Evolutionary conservation across 1,284 basidiomycete genomes (phyloP).

Genomic region (Naganishia albida): DNA sequence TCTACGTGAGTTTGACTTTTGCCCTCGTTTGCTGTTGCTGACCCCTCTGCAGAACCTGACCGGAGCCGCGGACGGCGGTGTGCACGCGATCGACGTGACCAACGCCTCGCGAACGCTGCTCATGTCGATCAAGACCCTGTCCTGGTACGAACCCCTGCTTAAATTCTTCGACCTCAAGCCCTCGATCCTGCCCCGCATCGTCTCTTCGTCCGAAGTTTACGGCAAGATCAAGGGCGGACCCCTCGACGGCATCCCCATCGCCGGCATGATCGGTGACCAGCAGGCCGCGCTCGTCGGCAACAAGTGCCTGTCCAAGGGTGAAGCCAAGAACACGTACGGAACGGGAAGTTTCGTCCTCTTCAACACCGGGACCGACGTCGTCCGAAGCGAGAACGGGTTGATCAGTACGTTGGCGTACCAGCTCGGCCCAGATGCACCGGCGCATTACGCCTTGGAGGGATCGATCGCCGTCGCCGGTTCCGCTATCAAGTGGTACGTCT

Average conservation of each 20-base stretch:
- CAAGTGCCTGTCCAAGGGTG: constrained; percentile 80
- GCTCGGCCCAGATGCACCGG: constrained; percentile 72
- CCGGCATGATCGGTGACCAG: constrained; percentile 92
- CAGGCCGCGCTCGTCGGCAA: constrained; percentile 96
- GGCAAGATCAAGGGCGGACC: constrained; percentile 70
- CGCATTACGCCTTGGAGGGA: constrained; percentile 92
- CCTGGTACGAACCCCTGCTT: constrained; percentile 81
- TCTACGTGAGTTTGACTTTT: constrained; percentile 66
- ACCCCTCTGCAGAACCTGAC: constrained; percentile 68
- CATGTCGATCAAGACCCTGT: constrained; percentile 75
- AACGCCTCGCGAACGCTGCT: constrained; percentile 96
- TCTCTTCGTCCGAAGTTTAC: constrained; percentile 89
- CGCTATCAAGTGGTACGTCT: constrained; percentile 79
- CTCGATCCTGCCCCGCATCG: constrained; percentile 81
- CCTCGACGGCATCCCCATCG: constrained; percentile 77
- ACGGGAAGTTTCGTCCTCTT: constrained; percentile 96
- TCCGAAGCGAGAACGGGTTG: constrained; percentile 81
- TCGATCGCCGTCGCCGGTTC: constrained; percentile 93
- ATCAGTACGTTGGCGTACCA: constrained; percentile 93
- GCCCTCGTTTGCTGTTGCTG: constrained; percentile 5
- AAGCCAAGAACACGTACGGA: constrained; percentile 93
- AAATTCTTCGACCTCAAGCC: constrained; percentile 82
- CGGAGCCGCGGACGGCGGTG: constrained; percentile 65
- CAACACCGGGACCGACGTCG: constrained; percentile 79
- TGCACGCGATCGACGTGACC: constrained; percentile 93